Conservation (phyloP, 176 grass and related monocot genomes). For the Panicum miliaceum region DNA sequence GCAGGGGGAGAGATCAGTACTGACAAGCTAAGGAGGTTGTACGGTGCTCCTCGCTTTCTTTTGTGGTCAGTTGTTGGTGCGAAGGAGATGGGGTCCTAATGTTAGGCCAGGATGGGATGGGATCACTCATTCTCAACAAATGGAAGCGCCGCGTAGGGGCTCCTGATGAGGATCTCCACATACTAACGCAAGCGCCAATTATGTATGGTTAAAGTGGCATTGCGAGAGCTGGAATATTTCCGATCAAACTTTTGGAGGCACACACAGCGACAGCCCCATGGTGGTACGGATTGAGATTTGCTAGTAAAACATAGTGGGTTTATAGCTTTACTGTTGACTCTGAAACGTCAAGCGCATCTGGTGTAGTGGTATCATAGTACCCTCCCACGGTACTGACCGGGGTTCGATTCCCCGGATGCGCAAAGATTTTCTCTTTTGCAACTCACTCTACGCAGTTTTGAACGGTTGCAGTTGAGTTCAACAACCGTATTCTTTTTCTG, state of each 20-base stretch:
- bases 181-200: neutral
- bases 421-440: neutral
- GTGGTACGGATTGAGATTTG: neutral
- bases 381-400: constrained; percentile 99
- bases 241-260: neutral
- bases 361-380: constrained; percentile 99
- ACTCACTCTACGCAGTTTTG: too few relatives aligned
- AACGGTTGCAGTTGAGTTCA: too few relatives aligned
- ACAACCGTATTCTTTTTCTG: too few relatives aligned
- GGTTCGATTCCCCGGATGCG: constrained; percentile 99
- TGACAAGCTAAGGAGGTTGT: neutral
- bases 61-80: neutral
- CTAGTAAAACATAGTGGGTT: too few relatives aligned
- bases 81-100: constrained; percentile 1
- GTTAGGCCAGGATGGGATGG: constrained; percentile 33
- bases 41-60: constrained; percentile 4
- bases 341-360: constrained; percentile 65
- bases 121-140: neutral
- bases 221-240: neutral
- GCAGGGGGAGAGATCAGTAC: neutral
- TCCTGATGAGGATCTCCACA: constrained; percentile 30
- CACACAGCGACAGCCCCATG: neutral
- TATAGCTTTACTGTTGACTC: too few relatives aligned
- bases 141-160: neutral
- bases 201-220: neutral